Evolutionary conservation across 352 stramenopile genomes (phyloP), one percentile per base, ranked within the genome.

Genomic region (Phytophthora macrochlamydospora): DNA sequence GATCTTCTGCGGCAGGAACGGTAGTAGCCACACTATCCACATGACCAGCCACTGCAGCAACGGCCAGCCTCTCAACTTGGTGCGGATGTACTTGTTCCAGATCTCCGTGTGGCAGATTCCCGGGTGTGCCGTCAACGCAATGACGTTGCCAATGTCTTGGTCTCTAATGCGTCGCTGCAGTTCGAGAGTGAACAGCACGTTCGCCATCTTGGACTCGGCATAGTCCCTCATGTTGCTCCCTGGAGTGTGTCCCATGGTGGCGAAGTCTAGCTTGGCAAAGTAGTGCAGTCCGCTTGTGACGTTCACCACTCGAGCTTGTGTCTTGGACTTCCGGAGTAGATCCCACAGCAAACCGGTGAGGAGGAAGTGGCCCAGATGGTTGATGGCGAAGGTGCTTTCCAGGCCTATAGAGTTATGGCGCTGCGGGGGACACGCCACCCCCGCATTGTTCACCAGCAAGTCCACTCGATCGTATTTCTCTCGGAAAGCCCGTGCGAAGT

Each of bases 391-490:
- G 0, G 75, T 77, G 7, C 55, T 67, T 43, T 81, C 66, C 29
- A 79, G 52, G 12, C 78, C 79, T 33, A 52, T 64, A 4, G 59
- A 63, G 45, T 67, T 76, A 46, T 62, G 56, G 2, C 57, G 61
- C 35, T 69, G 63, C 18, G 64, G 59, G 13, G 65, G 65, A 48
- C 45, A 62, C 37, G 52, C 71, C 29, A 89, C 72, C 1, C 81
- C 81, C 4, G 74, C 79, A 62, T 92, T 94, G 70, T 93, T 93
- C 14, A 94, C 71, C 9, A 94, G 65, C 31, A 92, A 43, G 65
- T 92, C 62, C 28, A 94, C 62, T 2, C 44, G 56, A 31, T 76
- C 62, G 43, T 78, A 81, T 56, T 77, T 69, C 18, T 59, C 38
- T 43, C 71, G 48, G 32, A 92, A 72, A 13, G 42, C 48, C 24